Evolutionary conservation across 768 basidiomycete genomes (phyloP).

Genomic region (Xerocomus potaroensis): DNA sequence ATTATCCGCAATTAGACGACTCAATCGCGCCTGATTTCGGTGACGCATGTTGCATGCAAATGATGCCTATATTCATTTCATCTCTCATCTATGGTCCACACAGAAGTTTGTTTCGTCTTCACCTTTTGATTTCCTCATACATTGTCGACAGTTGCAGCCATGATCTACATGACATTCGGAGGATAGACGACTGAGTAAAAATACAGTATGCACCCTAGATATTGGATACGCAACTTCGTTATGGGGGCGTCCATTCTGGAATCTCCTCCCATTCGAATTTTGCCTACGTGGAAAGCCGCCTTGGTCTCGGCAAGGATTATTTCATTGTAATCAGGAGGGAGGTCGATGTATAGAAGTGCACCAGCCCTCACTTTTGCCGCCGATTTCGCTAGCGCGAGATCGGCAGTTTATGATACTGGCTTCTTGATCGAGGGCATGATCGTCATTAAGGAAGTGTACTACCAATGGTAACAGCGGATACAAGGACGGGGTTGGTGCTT

Average conservation of each 20-base stretch:
- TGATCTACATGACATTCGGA: no score
- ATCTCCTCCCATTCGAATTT: constrained; percentile 68
- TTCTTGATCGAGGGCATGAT: constrained; percentile 20
- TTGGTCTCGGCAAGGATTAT: constrained; percentile 46
- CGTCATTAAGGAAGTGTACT: constrained; percentile 24
- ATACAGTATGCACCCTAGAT: not conserved
- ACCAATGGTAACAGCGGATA: constrained; percentile 18
- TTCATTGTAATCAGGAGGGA: constrained; percentile 55
- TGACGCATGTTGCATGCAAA: no score
- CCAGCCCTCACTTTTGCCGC: constrained; percentile 39
- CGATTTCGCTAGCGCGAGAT: constrained; percentile 33
- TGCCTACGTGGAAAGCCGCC: constrained; percentile 51
- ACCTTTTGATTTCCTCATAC: no score
- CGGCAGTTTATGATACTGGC: constrained; percentile 23
- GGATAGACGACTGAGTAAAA: no score
- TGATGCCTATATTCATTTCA: no score
- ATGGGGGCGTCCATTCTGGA: constrained; percentile 77
- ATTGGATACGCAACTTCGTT: no score
- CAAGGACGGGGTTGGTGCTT: constrained; percentile 9
- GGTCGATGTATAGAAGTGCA: constrained; percentile 49
- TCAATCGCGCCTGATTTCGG: no score
- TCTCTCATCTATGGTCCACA: no score
- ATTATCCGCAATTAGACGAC: no score
- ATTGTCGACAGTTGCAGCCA: no score
- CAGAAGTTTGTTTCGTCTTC: no score